Evolutionary conservation across 345 rosid genomes (phyloP), one percentile per base, ranked within the genome.

Genomic region (Ceriops decandra): DNA sequence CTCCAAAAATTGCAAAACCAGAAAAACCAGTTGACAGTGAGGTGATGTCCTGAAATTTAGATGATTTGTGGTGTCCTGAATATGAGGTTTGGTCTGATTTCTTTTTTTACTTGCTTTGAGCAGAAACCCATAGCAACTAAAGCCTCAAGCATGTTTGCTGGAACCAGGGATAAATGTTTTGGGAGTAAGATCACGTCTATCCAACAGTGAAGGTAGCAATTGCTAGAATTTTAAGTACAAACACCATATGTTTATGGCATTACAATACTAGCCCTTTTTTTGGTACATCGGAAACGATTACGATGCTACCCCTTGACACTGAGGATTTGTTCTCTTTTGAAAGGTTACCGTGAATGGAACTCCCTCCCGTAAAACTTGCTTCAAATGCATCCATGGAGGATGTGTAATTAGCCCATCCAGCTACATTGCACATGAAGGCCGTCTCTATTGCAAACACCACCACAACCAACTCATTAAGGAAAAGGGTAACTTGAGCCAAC

Each of bases 361-460:
- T 70, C 82, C 88, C 46, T 91, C 88, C 78, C 97, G 87, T 74
- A 90, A 79, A 84, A 91, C 95, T 80, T 95, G 97, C 71, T 95
- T 95, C 93, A 95, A 90, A 83, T 95, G 97, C 81, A 90, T 83
- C 61, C 97, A 95, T 77, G 97, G 97, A 76, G 97, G 99, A 7
- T 95, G 99, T 33, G 81, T 81, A 7, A 90, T 95, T 51, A 90
- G 97, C 75, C 97, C 93, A 16, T 90, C 97, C 35, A 95, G 90
- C 80, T 91, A 95, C 72, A 76, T 90, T 57, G 97, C 97, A 26
- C 97, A 93, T 32, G 99, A 93, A 61, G 99, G 97, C 17, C 80
- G 88, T 74, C 91, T 95, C 73, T 95, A 91, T 79, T 95, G 99
- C 82, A 91, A 89, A 75, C 99, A 91, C 83, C 99, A 95, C 78